Conservation (phyloP, 345 rosid species). For the Linum lewisii region DNA sequence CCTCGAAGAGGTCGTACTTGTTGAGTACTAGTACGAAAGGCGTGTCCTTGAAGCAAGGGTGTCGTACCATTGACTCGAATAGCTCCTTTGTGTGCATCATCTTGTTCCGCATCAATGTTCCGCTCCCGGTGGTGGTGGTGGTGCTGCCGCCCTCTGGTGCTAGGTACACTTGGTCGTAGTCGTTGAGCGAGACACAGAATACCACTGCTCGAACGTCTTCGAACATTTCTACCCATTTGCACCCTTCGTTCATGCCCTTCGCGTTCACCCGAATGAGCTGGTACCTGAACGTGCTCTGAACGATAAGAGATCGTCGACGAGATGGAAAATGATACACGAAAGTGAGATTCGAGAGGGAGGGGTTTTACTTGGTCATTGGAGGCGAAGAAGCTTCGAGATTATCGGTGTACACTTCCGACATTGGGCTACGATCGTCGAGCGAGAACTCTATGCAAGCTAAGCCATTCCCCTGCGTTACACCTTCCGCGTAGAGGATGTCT, state of each 20-base stretch:
- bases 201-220: constrained; percentile 82
- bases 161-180: constrained; percentile 66
- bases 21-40: constrained; percentile 75
- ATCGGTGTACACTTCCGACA: constrained; percentile 71
- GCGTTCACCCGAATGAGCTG: constrained; percentile 91
- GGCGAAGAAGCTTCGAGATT: constrained; percentile 52
- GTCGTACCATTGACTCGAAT: constrained; percentile 63
- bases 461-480: constrained; percentile 91
- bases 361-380: constrained; percentile 54
- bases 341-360: neutral
- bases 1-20: constrained; percentile 90
- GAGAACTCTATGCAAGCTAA: constrained; percentile 92
- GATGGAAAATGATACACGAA: neutral
- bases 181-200: constrained; percentile 80
- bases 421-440: constrained; percentile 79
- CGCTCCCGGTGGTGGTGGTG: constrained; percentile 1
- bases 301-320: neutral
- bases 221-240: constrained; percentile 99
- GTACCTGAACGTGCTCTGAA: constrained; percentile 43
- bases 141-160: constrained; percentile 34
- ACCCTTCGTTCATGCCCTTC: constrained; percentile 86
- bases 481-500: constrained; percentile 93
- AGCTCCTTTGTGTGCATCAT: constrained; percentile 87
- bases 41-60: constrained; percentile 82
- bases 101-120: constrained; percentile 58